Base-by-base conservation (phyloP, 257 asterid species). In the Thymus quinquecostatus region DNA sequence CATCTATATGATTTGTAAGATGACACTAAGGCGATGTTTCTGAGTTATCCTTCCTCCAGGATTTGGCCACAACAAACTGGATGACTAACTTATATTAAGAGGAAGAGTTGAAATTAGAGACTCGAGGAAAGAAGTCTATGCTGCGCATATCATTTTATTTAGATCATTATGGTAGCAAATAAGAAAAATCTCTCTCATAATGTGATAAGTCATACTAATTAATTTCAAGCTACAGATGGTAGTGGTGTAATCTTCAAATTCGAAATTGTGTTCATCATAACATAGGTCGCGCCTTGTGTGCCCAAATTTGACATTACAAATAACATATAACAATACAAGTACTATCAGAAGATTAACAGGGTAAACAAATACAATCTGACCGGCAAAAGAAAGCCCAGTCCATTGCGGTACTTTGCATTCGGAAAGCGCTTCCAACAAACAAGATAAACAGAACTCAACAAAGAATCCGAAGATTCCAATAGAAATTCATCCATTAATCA, bases 341-440 rank as follows among this genome's bases (percentile, higher is more conserved):
- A 38, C 6, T 38, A 36, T 36, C 7, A 38, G 41, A 38, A 38
- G 41, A 38, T 38, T 38, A 38, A 38, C 41, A 38, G 1, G 41
- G 1, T 38, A 38, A 2, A 38, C 7, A 38, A 5, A 38, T 29
- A 60, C 68, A 56, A 34, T 34, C 68, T 32, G 61, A 10, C 45
- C 30, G 11, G 34, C 6, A 10, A 29, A 60, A 50, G 32, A 38
- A 71, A 75, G 32, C 41, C 11, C 50, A 60, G 50, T 58, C 48
- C 38, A 8, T 44, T 51, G 27, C 36, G 58, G 32, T 11, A 57
- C 45, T 63, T 2, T 27, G 29, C 44, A 27, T 27, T 41, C 9
- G 60, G 36, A 28, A 66, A 32, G 43, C 14, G 8, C 21, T 21
- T 28, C n/a, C 2, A 10, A 41, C 3, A 32, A 29, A 10, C 44